Percentiles rank a stretch among this genome's conserved stretches.
Evolutionary conservation across 2,329 filamentous ascomycete genomes (phyloP).

Genomic region (Hymenoscyphus fructigenus): DNA sequence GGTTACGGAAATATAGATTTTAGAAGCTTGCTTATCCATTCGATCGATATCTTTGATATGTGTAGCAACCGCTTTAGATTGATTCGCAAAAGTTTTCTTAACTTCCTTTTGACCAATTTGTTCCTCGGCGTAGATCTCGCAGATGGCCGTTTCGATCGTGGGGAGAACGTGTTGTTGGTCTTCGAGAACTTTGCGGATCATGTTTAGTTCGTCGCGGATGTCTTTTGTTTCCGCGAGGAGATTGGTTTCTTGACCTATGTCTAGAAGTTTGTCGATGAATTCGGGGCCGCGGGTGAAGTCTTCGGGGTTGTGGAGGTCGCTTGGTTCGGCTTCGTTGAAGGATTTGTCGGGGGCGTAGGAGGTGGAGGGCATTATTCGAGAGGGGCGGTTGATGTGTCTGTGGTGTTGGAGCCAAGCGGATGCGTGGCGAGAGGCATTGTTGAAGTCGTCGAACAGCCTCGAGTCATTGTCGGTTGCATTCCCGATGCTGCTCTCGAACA

Average conservation of each 20-base stretch:
- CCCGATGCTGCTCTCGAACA: constrained; percentile 33
- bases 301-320: constrained; percentile 19
- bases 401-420: constrained; percentile 29
- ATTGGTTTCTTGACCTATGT: constrained; percentile 45
- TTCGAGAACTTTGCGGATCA: constrained; percentile 43
- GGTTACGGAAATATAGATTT: constrained; percentile 68
- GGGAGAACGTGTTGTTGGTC: constrained; percentile 34
- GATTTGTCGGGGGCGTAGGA: constrained; percentile 11
- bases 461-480: constrained; percentile 30
- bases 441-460: constrained; percentile 30
- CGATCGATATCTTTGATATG: constrained; percentile 49
- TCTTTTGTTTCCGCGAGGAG: constrained; percentile 47
- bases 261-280: constrained; percentile 36
- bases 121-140: constrained; percentile 28
- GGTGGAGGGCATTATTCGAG: constrained; percentile 15
- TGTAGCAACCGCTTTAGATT: constrained; percentile 25
- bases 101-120: constrained; percentile 24
- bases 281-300: constrained; percentile 25
- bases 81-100: constrained; percentile 27
- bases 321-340: not conserved
- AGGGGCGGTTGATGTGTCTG: constrained; percentile 21
- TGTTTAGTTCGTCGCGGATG: constrained; percentile 48
- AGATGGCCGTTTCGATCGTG: constrained; percentile 27
- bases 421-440: constrained; percentile 28
- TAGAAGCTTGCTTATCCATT: constrained; percentile 78